Percentiles rank a stretch among this genome's conserved stretches.
Evolutionary conservation across 441 rosid genomes (phyloP).

Genomic region (Kokia cookei): DNA sequence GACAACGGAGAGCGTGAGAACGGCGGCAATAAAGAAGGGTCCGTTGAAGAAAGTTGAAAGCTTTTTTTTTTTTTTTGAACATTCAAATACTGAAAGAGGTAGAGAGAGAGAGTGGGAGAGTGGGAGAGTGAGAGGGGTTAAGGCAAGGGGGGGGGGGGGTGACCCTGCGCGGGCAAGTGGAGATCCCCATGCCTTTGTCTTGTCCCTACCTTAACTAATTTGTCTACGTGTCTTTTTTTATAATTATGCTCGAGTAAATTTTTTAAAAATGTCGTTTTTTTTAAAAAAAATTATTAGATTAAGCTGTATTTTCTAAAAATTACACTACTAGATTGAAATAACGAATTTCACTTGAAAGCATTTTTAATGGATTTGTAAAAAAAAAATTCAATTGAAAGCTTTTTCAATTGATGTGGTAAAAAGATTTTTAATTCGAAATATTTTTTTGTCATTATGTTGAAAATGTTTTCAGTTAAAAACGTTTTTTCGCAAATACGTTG

Average conservation of each 20-base stretch:
- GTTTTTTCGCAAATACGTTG: no score
- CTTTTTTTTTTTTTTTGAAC: slow-evolving; percentile 30
- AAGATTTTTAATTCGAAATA: no score
- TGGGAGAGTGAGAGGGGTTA: not conserved
- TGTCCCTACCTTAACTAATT: not conserved
- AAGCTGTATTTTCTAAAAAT: no score
- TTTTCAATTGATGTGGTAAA: no score
- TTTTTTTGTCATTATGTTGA: no score
- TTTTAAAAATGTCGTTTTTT: no score
- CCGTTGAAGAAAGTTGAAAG: not conserved
- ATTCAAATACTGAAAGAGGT: slow-evolving; percentile 34
- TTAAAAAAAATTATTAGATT: no score
- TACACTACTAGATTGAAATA: no score
- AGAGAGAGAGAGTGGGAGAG: not conserved
- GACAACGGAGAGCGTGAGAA: slow-evolving; percentile 2
- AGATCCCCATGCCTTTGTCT: not conserved
- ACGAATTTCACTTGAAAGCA: no score
- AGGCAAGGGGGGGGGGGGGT: not conserved
- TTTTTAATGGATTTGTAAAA: no score
- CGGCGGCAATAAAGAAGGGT: slow-evolving; percentile 3
- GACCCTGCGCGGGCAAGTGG: slow-evolving; percentile 40
- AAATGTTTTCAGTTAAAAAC: no score
- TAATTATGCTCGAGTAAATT: not conserved
- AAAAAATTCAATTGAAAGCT: no score
- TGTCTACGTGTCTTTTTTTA: not conserved